Conservation (phyloP, 2,329 filamentous ascomycete species). For the Fusarium haematococcum region DNA sequence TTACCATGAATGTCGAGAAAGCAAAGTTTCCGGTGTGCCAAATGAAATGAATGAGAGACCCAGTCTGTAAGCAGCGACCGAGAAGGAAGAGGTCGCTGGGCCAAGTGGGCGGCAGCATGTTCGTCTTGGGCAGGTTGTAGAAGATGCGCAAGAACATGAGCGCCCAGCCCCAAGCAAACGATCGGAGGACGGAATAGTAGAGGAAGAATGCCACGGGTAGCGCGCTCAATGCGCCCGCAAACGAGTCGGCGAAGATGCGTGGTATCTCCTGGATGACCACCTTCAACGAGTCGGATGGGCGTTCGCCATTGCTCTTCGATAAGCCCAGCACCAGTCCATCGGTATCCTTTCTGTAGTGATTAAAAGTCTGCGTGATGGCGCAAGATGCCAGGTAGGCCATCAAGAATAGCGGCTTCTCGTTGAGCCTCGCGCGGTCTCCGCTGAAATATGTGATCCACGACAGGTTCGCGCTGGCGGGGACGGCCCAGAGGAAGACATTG, state of each 20-base stretch:
- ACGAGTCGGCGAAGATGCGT: constrained; percentile 50
- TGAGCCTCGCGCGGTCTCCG: constrained; percentile 80
- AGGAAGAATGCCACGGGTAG: constrained; percentile 63
- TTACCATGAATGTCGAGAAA: constrained; percentile 84
- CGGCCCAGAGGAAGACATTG: constrained; percentile 83
- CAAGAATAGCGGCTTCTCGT: constrained; percentile 88
- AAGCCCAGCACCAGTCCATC: constrained; percentile 69
- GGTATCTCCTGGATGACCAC: constrained; percentile 55
- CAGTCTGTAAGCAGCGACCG: constrained; percentile 68
- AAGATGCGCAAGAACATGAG: constrained; percentile 78
- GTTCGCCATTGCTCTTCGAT: constrained; percentile 43
- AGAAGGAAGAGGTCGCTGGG: constrained; percentile 70
- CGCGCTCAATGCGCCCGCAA: constrained; percentile 56
- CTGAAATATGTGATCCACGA: constrained; percentile 78
- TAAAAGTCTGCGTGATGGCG: constrained; percentile 74
- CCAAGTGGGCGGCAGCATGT: constrained; percentile 68
- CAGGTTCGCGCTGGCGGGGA: constrained; percentile 70
- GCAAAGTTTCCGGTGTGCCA: constrained; percentile 83
- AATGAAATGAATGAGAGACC: constrained; percentile 74
- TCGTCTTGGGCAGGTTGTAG: constrained; percentile 80
- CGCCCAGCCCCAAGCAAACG: constrained; percentile 74
- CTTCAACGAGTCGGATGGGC: constrained; percentile 47
- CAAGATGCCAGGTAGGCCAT: constrained; percentile 76
- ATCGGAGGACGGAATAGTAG: constrained; percentile 73
- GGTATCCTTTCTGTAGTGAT: constrained; percentile 79